Conservation (phyloP, 192 early-diverging fungal genomes). For the Dimargaris cristalligena region DNA sequence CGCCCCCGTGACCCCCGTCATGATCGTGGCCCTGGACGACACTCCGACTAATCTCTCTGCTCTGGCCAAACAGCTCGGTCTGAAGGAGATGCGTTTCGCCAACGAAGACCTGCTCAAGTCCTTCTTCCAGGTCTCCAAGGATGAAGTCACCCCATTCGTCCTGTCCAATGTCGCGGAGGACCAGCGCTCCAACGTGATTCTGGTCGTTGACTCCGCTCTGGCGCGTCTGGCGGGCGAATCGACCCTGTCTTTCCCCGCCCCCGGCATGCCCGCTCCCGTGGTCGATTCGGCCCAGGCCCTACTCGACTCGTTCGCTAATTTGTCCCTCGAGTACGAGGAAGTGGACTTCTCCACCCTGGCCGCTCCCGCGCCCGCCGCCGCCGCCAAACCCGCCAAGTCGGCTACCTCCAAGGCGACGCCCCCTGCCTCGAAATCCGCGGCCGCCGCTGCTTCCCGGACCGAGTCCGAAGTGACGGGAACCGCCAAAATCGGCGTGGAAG, state of each 20-base stretch:
- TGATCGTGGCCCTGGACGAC: conserved; percentile 41
- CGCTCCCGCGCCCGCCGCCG: conserved; percentile 19
- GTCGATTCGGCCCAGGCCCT: conserved; percentile 39
- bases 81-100: conserved; percentile 61
- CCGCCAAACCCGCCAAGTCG: conserved; percentile 15
- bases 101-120: conserved; percentile 40
- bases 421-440: conserved; percentile 26
- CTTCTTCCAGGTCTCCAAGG: conserved; percentile 25
- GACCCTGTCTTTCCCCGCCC: conserved; percentile 49
- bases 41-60: conserved; percentile 32
- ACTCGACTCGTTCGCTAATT: conserved; percentile 32
- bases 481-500: conserved; percentile 69
- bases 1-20: conserved; percentile 36
- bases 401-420: conserved; percentile 14
- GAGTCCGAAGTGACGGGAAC: conserved; percentile 33
- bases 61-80: conserved; percentile 31
- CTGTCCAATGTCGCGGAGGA: conserved; percentile 40
- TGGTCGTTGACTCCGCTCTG: conserved; percentile 58
- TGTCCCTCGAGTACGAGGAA: conserved; percentile 28
- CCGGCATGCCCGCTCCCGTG: conserved; percentile 33
- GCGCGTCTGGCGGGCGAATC: conserved; percentile 19
- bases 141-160: conserved; percentile 56
- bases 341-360: conserved; percentile 36
- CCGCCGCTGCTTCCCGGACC: conserved; percentile 25
- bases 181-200: conserved; percentile 34